Evolutionary conservation across 768 basidiomycete species (phyloP), one percentile per base, ranked within the genome.

Genomic region (Hortiboletus flavorubellus): DNA sequence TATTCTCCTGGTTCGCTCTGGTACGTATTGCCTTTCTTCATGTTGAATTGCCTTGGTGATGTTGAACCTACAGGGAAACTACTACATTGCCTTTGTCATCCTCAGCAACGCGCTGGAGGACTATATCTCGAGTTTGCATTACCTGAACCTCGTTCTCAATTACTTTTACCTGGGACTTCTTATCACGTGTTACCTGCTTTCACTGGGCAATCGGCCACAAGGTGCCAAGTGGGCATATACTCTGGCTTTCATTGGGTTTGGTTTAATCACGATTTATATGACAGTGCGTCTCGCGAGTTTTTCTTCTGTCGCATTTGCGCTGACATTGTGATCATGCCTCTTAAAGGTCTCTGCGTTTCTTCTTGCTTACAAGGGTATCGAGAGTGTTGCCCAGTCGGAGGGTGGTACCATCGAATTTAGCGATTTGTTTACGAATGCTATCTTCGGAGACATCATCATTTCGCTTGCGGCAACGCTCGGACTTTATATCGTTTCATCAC

Each of bases 191-290:
- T 95, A 95, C 75, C 76, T 97, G 49, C 80, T 96, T 37, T 78
- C 91, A 2, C 75, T 98, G 51, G 96, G 95, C 0, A 98, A 98
- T 68, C 76, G 96, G 11, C 95, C 95, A 5, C 91, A 95, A 61
- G 95, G 95, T 33, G 82, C 86, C 4, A 94, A 91, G 69, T 85
- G 86, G 82, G 84, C 83, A 7, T 99, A 97, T 69, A 93, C 91
- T 3, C 64, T 81, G 8, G 88, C 92, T 30, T 85, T 98, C 64
- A 67, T 96, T 31, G 91, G 93, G 1, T 99, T 96, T 73, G 93
- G 81, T 4, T 5, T 96, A 23, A 85, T 99, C 59, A 98, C 96
- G 33, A 70, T 93, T n/a, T 98, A 98, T 67, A 98, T 99, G 96
- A 92, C 93, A 49, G 88, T 92, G 47, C 23, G 82, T 68, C 33